A percentile compares a stretch with the other conserved stretches of the same genome.
Conservation (phyloP, 73 alveolate species). For the Paramecium primaurelia region DNA sequence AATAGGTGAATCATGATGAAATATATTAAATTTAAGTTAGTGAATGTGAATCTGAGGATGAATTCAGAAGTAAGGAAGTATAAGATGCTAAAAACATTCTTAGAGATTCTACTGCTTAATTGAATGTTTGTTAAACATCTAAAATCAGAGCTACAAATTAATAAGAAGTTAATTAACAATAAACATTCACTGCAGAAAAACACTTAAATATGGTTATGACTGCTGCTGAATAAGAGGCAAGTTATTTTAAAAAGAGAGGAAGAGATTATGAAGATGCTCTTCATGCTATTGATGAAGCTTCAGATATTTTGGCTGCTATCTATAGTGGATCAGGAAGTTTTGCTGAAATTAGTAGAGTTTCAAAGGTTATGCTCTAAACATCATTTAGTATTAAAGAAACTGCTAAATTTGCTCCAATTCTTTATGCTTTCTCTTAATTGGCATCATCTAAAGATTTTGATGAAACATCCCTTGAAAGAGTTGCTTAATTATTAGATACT, state of each 20-base stretch:
- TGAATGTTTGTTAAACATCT: neutral
- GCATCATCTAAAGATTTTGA: neutral
- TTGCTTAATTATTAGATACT: slow-evolving; percentile 11
- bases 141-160: slow-evolving; percentile 10
- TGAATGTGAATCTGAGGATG: slow-evolving; percentile 44
- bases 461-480: slow-evolving; percentile 18
- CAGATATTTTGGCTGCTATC: slow-evolving; percentile 26
- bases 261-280: slow-evolving; percentile 45
- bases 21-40: neutral
- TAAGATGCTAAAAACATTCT: neutral
- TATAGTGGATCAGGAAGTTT: slow-evolving; percentile 45
- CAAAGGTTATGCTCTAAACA: neutral
- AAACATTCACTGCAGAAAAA: neutral
- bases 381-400: slow-evolving; percentile 16
- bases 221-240: neutral
- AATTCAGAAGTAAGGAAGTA: neutral
- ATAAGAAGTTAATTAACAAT: neutral
- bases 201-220: neutral
- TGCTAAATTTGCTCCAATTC: neutral
- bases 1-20: slow-evolving; percentile 44
- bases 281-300: slow-evolving; percentile 44
- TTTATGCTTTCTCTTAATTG: neutral
- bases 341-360: slow-evolving; percentile 23
- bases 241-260: slow-evolving; percentile 24
- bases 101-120: slow-evolving; percentile 4